Percentiles rank a stretch among this genome's conserved stretches.
Evolutionary conservation across 176 grass and related monocot genomes (phyloP).

Genomic region (Alopecurus myosuroides): DNA sequence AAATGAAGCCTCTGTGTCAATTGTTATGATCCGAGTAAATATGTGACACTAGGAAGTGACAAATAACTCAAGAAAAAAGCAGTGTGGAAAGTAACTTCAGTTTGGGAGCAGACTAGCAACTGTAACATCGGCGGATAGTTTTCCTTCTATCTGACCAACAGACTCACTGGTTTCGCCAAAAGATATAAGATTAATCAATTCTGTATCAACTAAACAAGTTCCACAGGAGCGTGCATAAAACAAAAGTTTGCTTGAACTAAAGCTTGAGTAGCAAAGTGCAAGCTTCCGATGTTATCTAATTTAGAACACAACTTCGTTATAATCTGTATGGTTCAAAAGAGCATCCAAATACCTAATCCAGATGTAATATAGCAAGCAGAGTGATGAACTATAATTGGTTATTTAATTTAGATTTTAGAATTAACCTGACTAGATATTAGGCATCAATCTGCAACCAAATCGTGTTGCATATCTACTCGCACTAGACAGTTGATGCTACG

Average conservation of each 20-base stretch:
- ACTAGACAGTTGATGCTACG: no score
- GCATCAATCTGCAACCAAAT: no score
- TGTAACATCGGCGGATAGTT: neutral
- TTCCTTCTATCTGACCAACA: neutral
- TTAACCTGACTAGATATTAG: no score
- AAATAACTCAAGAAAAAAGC: neutral
- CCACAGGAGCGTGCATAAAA: neutral
- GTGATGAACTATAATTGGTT: no score
- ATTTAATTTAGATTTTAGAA: no score
- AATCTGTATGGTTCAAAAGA: no score
- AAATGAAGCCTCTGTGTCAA: slow-evolving; percentile 22
- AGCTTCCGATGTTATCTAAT: no score
- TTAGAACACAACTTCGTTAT: no score
- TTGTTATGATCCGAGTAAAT: slow-evolving; percentile 31
- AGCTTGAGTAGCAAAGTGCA: no score
- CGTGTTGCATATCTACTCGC: no score
- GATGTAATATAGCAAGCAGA: no score
- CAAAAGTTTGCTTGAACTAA: neutral
- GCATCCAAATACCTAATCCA: no score
- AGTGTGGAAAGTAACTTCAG: neutral
- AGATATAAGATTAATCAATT: neutral
- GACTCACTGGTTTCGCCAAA: neutral
- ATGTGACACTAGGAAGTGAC: neutral
- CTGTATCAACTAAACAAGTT: neutral
- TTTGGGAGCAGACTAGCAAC: neutral